Percentiles rank a stretch among this genome's conserved stretches.
Conservation (phyloP, 768 basidiomycete species). For the Tylopilus balloui region DNA sequence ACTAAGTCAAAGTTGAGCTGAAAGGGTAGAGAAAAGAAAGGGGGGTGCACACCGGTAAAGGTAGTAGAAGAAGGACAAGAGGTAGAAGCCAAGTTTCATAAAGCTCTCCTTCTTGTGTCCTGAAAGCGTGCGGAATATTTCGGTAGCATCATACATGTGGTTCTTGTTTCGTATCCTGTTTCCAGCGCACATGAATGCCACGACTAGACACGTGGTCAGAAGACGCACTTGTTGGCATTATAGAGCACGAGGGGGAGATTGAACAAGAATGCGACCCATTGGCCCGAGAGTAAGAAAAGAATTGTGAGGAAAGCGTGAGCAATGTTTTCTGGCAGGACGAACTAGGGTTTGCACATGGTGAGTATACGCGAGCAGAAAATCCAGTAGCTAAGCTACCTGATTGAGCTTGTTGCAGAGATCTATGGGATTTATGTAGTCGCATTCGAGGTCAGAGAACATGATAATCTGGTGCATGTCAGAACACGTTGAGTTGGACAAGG, state of each 20-base stretch:
- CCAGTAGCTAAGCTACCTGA: slow-evolving; percentile 52
- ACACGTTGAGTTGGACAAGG: background rate
- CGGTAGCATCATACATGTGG: slow-evolving; percentile 99
- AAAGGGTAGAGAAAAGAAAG: background rate
- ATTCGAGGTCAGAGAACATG: slow-evolving; percentile 99
- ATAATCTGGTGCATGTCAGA: slow-evolving; percentile 65
- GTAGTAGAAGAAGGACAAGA: slow-evolving; percentile 89
- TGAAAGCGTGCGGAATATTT: slow-evolving; percentile 93
- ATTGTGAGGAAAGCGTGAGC: slow-evolving; percentile 89
- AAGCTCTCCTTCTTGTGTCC: slow-evolving; percentile 96
- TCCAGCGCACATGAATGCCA: background rate
- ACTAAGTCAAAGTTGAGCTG: slow-evolving; percentile 34
- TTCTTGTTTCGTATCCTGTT: slow-evolving; percentile 83
- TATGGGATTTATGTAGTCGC: slow-evolving; percentile 99
- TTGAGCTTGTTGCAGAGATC: slow-evolving; percentile 99
- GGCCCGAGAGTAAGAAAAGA: slow-evolving; percentile 90
- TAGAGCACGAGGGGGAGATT: slow-evolving; percentile 86
- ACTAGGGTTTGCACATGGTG: slow-evolving; percentile 45
- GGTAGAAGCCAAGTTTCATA: slow-evolving; percentile 90
- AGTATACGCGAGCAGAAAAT: background rate
- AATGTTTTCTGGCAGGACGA: slow-evolving; percentile 94
- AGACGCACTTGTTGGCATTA: slow-evolving; percentile 89
- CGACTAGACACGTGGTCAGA: background rate
- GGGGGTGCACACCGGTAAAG: slow-evolving; percentile 67
- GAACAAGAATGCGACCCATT: slow-evolving; percentile 90